Evolutionary conservation across 306 rosid genomes (phyloP).

Genomic region (Potentilla sterilis): DNA sequence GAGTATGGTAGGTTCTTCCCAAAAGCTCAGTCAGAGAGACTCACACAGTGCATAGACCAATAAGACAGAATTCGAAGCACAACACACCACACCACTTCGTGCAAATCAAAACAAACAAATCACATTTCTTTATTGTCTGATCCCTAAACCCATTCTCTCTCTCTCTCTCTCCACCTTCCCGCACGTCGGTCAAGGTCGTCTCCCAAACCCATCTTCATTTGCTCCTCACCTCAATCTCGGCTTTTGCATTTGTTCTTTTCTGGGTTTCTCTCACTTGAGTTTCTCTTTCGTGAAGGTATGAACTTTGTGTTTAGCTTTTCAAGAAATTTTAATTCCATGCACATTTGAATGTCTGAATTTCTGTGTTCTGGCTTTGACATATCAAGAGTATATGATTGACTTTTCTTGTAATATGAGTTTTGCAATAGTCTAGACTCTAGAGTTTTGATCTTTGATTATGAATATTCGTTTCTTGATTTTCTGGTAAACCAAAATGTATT

Average conservation of each 20-base stretch:
- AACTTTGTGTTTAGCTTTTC: not conserved
- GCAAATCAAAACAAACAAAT: not conserved
- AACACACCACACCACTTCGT: not conserved
- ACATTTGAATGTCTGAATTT: conserved; percentile 1
- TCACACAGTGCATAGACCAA: not conserved
- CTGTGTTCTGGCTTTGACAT: not conserved
- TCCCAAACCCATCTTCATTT: conserved; percentile 14
- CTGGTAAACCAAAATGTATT: not conserved
- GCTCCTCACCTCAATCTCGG: not conserved
- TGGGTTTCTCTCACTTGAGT: conserved; percentile 13
- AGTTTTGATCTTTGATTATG: not conserved
- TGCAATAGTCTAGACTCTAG: not conserved
- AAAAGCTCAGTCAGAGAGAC: not conserved
- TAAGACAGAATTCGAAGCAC: conserved; percentile 4
- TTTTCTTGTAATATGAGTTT: not conserved
- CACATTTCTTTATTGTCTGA: conserved; percentile 6
- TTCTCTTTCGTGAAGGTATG: conserved; percentile 1
- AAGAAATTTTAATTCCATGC: conserved; percentile 8
- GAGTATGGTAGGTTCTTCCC: not conserved
- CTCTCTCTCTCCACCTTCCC: not conserved
- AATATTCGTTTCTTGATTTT: not conserved
- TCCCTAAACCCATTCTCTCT: conserved; percentile 10
- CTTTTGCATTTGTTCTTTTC: not conserved
- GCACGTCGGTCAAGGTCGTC: conserved; percentile 25
- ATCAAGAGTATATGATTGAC: not conserved